Percentiles rank a stretch among this genome's conserved stretches.
phyloP scores from a whole-genome alignment of 2,329 filamentous ascomycete genomes.

The Dothideomycetes sp. region DNA sequence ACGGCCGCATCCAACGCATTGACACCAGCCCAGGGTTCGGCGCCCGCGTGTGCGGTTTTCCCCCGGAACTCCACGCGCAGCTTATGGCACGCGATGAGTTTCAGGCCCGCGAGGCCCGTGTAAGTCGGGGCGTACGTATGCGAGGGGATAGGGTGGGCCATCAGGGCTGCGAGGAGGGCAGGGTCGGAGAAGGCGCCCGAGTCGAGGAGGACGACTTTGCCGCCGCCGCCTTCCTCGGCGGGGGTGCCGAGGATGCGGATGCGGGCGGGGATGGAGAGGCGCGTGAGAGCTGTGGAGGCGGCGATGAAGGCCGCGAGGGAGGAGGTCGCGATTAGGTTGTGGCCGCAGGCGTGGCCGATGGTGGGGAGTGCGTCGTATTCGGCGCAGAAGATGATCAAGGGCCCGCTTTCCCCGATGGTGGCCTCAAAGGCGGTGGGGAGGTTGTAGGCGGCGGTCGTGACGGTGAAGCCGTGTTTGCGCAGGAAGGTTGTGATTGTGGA shows the following conservation, averaged over 20 bases:
- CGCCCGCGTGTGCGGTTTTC: too few relatives aligned
- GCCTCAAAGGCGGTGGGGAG: conserved; percentile 44
- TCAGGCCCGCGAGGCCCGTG: too few relatives aligned
- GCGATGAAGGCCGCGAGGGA: conserved; percentile 28
- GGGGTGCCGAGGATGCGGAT: conserved; percentile 33
- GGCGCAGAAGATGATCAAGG: conserved; percentile 33
- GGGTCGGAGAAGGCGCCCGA: conserved; percentile 31
- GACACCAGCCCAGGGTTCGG: too few relatives aligned
- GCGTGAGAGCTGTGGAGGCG: conserved; percentile 20
- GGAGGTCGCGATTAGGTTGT: conserved; percentile 32
- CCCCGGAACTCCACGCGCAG: too few relatives aligned
- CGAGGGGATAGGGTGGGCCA: conserved; percentile 27
- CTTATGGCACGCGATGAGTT: too few relatives aligned
- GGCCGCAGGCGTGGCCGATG: conserved; percentile 34
- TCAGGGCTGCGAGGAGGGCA: conserved; percentile 21
- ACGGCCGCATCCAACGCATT: too few relatives aligned
- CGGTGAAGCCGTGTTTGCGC: conserved; percentile 33
- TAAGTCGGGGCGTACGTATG: too few relatives aligned
- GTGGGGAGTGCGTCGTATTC: conserved; percentile 27
- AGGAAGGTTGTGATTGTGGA: conserved; percentile 39
- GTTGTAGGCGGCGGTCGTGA: conserved; percentile 41
- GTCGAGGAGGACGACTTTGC: conserved; percentile 35
- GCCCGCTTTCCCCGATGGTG: conserved; percentile 33
- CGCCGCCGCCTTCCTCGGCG: conserved; percentile 31
- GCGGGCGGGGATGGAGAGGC: conserved; percentile 21